Evolutionary conservation across 192 early-diverging fungal genomes (phyloP).

Genomic region (Rhizophagus sp.): DNA sequence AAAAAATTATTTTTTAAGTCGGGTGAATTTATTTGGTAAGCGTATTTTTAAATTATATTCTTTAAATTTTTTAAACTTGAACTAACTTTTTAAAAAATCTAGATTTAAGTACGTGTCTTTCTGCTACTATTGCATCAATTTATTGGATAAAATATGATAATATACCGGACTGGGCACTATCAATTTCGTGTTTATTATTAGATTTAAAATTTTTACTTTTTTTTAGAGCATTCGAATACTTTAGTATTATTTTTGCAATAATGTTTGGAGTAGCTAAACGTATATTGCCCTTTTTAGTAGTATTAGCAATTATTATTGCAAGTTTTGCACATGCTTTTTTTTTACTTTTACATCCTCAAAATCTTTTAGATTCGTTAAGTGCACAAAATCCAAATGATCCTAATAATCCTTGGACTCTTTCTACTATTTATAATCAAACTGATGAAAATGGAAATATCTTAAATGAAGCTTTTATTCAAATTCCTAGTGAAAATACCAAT

Average conservation of each 20-base stretch:
- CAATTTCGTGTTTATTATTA: not conserved
- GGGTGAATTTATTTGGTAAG: constrained; percentile 12
- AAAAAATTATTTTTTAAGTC: not conserved
- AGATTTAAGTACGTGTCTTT: not conserved
- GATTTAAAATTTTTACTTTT: constrained; percentile 17
- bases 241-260: constrained; percentile 8
- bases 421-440: not conserved
- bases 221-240: not conserved
- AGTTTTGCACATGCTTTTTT: constrained; percentile 13
- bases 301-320: not conserved
- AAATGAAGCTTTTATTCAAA: not conserved
- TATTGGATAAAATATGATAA: not conserved
- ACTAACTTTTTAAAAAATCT: not conserved
- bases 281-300: constrained; percentile 13
- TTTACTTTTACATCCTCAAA: not conserved
- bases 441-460: not conserved
- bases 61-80: not conserved
- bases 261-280: not conserved
- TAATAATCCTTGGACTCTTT: not conserved
- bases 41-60: not conserved
- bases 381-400: not conserved
- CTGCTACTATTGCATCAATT: not conserved
- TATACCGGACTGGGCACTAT: not conserved
- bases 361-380: not conserved
- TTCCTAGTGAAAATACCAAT: not conserved